phyloP scores from a whole-genome alignment of 2,329 filamentous ascomycete species.

The Colletotrichum karsti region DNA sequence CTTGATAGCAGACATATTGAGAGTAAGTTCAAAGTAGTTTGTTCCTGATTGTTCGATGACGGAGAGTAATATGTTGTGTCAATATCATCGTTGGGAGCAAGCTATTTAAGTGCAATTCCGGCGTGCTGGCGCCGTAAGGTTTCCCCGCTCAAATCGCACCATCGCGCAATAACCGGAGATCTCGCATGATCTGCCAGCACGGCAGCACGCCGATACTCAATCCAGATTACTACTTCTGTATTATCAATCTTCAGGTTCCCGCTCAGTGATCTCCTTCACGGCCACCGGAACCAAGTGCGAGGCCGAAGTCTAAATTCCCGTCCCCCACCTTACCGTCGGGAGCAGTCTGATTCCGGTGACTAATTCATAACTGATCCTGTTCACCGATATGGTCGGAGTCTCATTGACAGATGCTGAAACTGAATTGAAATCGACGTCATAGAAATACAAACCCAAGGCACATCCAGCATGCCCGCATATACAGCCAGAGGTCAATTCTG shows the following conservation, averaged over 20 bases:
- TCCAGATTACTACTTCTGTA: background rate
- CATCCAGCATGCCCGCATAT: no score
- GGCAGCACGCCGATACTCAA: conserved; percentile 6
- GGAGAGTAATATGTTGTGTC: no score
- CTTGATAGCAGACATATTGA: conserved; percentile 37
- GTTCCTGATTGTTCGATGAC: no score
- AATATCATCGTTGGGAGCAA: background rate
- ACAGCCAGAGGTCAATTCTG: no score
- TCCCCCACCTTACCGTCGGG: background rate
- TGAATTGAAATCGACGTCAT: background rate
- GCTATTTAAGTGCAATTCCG: background rate
- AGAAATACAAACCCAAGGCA: background rate
- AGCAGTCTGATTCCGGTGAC: background rate
- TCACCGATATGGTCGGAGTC: background rate
- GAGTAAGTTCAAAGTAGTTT: no score
- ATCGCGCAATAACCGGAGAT: conserved; percentile 18
- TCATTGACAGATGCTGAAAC: background rate
- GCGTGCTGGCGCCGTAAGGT: background rate
- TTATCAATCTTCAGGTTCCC: background rate
- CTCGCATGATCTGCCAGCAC: background rate
- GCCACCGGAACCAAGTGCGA: background rate
- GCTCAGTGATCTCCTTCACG: background rate
- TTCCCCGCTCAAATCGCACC: background rate
- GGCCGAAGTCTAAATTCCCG: background rate
- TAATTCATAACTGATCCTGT: background rate